Base-by-base conservation (phyloP, 345 rosid species). In the Citrus australasica region DNA sequence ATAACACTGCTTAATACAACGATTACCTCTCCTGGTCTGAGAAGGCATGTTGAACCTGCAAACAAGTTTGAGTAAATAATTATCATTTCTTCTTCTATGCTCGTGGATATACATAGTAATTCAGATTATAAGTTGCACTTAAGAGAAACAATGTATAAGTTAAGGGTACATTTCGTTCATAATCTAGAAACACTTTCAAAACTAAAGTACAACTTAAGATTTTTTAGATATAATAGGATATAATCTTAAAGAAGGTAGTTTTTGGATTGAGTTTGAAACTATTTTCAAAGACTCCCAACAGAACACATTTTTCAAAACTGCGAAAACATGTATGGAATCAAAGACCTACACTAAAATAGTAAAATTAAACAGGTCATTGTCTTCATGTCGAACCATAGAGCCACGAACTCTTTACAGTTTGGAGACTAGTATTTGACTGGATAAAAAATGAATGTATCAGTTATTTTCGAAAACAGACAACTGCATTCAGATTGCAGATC, bases 41-140 rank as follows among this genome's bases (percentile, higher is more conserved):
- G 83, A 90, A 91, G 67, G 91, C 91, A 30, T 82, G 92, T 74
- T 88, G 95, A 81, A 85, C 88, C 95, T 91, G 85, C 69, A 79
- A 77, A 25, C 22, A 10, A 80, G 77, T 22, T 9, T 7, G 13
- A 65, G 22, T 53, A 65, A 63, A 59, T 28, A 74, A 40, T 4
- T 60, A 11, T 6, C 53, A 35, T 70, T 70, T 32, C 2, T 59
- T 59, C 62, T 59, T n/a, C 62, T n/a, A 59, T n/a, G 27, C 21
- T 59, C 0, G 28, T 7, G 24, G 62, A n/a, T n/a, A n/a, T 59
- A 59, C 27, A 2, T n/a, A 59, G 0, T 59, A 24, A 22, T 59
- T 0, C 62, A 59, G 62, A 59, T n/a, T 22, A 59, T 3, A 59
- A 9, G 28, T 22, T 59, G 27, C 62, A 59, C 11, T 22, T n/a